Conservation (phyloP, 257 asterid species). For the Solanum ossicruentum region DNA sequence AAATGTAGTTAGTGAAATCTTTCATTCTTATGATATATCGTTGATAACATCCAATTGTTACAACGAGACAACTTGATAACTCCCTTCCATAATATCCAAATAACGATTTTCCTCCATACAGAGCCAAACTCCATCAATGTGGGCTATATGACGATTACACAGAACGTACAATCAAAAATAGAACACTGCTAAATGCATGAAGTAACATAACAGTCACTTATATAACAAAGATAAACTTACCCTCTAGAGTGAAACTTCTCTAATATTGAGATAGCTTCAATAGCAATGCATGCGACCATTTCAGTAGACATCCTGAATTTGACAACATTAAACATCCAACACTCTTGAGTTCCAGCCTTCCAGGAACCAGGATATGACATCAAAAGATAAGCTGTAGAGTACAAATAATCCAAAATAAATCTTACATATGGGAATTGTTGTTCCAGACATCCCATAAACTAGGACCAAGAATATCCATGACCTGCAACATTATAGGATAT, state of each 20-base stretch:
- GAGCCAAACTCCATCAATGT: not conserved
- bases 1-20: not conserved
- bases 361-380: not conserved
- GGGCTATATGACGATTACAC: not conserved
- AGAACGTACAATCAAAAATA: not conserved
- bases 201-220: not conserved
- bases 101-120: not conserved
- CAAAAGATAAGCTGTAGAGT: not conserved
- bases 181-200: not conserved
- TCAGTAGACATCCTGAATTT: conserved; percentile 70
- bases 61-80: not conserved
- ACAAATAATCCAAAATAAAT: not conserved
- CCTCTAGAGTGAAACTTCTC: conserved; percentile 82
- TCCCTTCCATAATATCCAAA: not conserved
- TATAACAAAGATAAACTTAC: conserved; percentile 20
- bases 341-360: not conserved
- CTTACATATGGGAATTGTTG: conserved; percentile 53
- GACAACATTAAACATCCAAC: not conserved
- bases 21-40: not conserved
- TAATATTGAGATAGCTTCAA: conserved; percentile 79
- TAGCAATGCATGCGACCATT: conserved; percentile 92
- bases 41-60: not conserved
- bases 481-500: not conserved
- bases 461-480: conserved; percentile 31
- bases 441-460: conserved; percentile 98